Evolutionary conservation across 2,329 filamentous ascomycete genomes (phyloP).

Genomic region (Fusarium devonianum): DNA sequence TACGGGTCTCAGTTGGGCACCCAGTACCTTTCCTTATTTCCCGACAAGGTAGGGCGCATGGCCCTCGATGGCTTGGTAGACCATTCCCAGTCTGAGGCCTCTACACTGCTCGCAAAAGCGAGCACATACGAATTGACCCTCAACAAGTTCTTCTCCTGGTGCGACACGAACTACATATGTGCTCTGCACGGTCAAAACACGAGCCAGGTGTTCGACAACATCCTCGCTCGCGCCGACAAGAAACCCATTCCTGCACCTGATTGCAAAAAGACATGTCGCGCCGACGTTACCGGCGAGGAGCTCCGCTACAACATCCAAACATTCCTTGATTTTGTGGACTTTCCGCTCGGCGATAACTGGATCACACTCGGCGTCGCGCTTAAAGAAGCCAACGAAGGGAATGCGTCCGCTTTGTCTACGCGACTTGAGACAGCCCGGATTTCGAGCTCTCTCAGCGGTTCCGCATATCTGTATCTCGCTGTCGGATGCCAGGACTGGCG

Average conservation of each 20-base stretch:
- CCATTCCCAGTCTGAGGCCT: constrained; percentile 29
- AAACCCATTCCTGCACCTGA: constrained; percentile 20
- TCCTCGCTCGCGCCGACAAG: constrained; percentile 20
- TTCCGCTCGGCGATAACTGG: constrained; percentile 23
- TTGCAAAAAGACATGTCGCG: constrained; percentile 26
- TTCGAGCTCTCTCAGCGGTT: constrained; percentile 1
- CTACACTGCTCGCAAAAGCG: constrained; percentile 20
- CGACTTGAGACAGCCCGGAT: constrained; percentile 3
- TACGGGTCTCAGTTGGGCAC: constrained; percentile 48
- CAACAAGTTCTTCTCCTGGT: constrained; percentile 36
- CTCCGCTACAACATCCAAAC: constrained; percentile 27
- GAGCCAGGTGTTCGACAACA: constrained; percentile 20
- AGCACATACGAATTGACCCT: constrained; percentile 30
- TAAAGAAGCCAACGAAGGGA: constrained; percentile 25
- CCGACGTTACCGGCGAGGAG: constrained; percentile 35
- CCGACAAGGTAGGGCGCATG: constrained; percentile 38
- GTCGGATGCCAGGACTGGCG: constrained; percentile 38
- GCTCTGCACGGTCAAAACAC: constrained; percentile 34
- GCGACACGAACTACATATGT: constrained; percentile 22
- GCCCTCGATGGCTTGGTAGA: constrained; percentile 41
- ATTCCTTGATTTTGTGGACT: constrained; percentile 21
- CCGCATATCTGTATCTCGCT: constrained; percentile 30
- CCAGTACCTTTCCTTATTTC: constrained; percentile 45
- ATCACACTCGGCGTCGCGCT: constrained; percentile 18
- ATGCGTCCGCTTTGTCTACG: constrained; percentile 31